These are phyloP conservation scores for Aegilops tauschii DNA, from an alignment of 176 grass and related monocot genomes.

Conservation along the genomic window DNA sequence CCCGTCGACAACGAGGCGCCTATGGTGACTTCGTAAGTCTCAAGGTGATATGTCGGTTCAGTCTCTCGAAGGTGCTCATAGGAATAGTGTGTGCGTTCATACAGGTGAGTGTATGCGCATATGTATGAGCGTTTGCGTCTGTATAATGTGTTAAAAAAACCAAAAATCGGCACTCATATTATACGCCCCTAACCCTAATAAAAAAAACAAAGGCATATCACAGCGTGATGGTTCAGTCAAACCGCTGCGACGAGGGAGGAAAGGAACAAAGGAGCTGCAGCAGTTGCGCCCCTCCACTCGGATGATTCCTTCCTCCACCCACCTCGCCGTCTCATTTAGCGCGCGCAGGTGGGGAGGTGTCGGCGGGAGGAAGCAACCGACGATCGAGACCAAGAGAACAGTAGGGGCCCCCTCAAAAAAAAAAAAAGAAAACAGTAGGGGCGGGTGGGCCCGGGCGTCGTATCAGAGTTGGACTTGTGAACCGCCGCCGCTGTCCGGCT, in stretches of 20 bases:
- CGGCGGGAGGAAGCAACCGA: slow-evolving; percentile 52
- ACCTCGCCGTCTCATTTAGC: slow-evolving; percentile 25
- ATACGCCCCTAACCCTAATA: too few relatives aligned
- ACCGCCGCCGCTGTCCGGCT: slow-evolving; percentile 23
- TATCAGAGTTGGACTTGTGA: slow-evolving; percentile 38
- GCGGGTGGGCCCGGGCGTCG: background rate
- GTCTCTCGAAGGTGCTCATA: too few relatives aligned
- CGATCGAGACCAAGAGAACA: background rate
- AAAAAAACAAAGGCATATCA: background rate
- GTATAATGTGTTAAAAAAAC: too few relatives aligned
- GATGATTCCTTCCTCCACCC: slow-evolving; percentile 17
- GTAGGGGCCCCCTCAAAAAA: background rate
- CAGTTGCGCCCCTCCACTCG: slow-evolving; percentile 28
- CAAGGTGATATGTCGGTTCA: too few relatives aligned
- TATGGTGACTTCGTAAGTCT: too few relatives aligned
- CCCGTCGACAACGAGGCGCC: too few relatives aligned
- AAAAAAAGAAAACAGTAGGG: background rate
- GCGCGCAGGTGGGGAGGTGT: slow-evolving; percentile 11
- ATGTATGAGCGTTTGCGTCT: too few relatives aligned
- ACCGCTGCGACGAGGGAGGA: background rate
- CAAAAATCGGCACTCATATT: too few relatives aligned
- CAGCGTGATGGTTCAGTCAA: background rate
- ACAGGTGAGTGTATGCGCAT: too few relatives aligned
- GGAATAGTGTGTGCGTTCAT: too few relatives aligned
- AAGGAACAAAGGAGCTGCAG: slow-evolving; percentile 3